Evolutionary conservation across 768 basidiomycete species (phyloP), one percentile per base, ranked within the genome.

Genomic region (Panus rudis): DNA sequence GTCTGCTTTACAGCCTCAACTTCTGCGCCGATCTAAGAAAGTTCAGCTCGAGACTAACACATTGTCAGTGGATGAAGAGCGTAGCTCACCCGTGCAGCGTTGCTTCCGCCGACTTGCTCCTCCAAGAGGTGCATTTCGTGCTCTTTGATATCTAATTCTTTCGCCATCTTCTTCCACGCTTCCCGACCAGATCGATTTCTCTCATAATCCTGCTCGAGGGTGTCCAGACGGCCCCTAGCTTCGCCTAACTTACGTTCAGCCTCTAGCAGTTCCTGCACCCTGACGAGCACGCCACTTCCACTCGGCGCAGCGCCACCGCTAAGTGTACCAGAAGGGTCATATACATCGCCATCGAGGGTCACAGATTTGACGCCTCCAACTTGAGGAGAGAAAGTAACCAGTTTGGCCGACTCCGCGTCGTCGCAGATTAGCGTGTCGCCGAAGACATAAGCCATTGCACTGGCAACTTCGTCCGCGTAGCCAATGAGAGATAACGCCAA

Each of bases 251-350:
- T 72, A 25, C 59, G 62, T 55, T 92, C 90, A 4, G 82, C 72
- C 7, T 73, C 76, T 21, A 85, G 62, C 30, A 97, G 64, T 57
- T 91, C 82, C 58, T 94, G 92, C 0, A 92, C 91, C 50, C 81
- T 79, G 39, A 94, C 65, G 14, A 98, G 68, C 3, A 84, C 69
- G 2, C 87, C 85, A 24, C 73, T 80, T 19, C 79, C 71, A 48
- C 69, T 83, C 0, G 92, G 89, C 0, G 91, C 81, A 1, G 91
- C 78, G 1, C 96, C 96, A 4, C 96, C 96, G 16, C 83, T 89
- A 16, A 99, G 76, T 0, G 88, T 93, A 6, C 94, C 94, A 6
- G 86, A 85, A 2, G 96, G 94, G 49, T 99, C 96, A 61, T 99
- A 98, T 10, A 96, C 79, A 56, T 98, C 96, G 2, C 96, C 96